Evolutionary conservation across 139 green algal species (phyloP), one percentile per base, ranked within the genome.

Genomic region (Haematococcus lacustris): DNA sequence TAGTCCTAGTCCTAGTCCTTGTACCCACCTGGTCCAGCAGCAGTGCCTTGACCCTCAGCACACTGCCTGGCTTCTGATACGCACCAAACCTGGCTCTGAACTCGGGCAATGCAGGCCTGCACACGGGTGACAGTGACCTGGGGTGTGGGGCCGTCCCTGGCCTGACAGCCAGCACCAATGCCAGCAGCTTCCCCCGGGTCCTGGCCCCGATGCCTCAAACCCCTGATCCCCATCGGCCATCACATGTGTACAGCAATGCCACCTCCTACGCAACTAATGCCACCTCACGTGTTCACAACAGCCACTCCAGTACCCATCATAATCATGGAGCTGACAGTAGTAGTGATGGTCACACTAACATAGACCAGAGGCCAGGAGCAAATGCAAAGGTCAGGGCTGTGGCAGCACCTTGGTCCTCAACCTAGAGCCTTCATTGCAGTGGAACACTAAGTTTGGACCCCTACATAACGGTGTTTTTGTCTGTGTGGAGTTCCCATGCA

Each of bases 21-120:
- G n/a, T n/a, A n/a, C n/a, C n/a, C n/a, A 77, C 82, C 81, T 97
- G 91, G 64, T 96, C 90, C 57, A 96, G 66, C 37, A 97, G 80
- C 57, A 95, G 51, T 1, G 85, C 82, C 82, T 97, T 97, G 51
- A 96, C 85, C 26, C 62, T 39, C 9, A 76, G 51, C 1, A 25
- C 35, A 0, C 25, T 43, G 3, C 67, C 67, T 17, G 41, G n/a
- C 23, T 33, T 38, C 43, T 72, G 67, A 33, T 64, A 64, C 32
- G 28, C 41, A 0, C 35, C 47, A 33, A 93, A 77, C 30, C 66
- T 30, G 2, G 38, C 68, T 0, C 4, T 33, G 41, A 96, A 92
- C 26, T 76, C 75, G 3, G 79, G 43, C 50, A 85, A 38, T 0
- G 51, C 1, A 0, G 88, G 87, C 80, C 86, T 82, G 37, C 64